These are phyloP conservation scores for Coemansia sp. DNA, from an alignment of 192 early-diverging fungal species.

Conservation along the genomic window DNA sequence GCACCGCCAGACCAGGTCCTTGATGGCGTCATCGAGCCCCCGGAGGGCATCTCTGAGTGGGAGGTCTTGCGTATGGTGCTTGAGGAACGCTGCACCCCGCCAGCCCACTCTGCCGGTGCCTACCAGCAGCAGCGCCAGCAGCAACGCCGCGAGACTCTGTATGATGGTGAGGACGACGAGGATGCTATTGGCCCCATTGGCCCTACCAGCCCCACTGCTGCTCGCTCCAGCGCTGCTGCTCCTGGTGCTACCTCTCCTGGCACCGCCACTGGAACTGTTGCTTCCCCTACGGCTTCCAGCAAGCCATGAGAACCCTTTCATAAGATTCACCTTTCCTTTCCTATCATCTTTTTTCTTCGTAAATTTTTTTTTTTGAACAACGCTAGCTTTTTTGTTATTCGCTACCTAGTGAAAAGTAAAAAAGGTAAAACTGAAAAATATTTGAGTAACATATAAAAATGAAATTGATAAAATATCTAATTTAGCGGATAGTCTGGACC, in stretches of 20 bases:
- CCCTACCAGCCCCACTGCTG: background rate
- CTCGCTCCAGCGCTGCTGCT: background rate
- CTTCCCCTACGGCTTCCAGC: background rate
- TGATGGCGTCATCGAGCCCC: slow-evolving; percentile 71
- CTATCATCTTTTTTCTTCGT: slow-evolving; percentile 6
- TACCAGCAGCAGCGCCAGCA: slow-evolving; percentile 14
- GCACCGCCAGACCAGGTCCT: slow-evolving; percentile 86
- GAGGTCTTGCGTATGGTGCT: slow-evolving; percentile 48
- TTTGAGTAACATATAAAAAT: background rate
- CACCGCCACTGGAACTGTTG: background rate
- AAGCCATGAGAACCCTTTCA: background rate
- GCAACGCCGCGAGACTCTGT: slow-evolving; percentile 40
- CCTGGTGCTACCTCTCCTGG: slow-evolving; percentile 7
- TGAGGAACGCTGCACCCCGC: slow-evolving; percentile 51
- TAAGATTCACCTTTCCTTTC: background rate
- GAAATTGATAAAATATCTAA: background rate
- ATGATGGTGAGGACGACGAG: slow-evolving; percentile 41
- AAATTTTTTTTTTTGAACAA: background rate
- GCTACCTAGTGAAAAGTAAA: background rate
- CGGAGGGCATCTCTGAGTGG: slow-evolving; percentile 57
- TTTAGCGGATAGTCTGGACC: slow-evolving; percentile 23
- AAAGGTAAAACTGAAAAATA: background rate
- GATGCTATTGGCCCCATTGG: slow-evolving; percentile 1
- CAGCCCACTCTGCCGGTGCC: slow-evolving; percentile 3
- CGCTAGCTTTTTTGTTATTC: background rate